Conservation (phyloP, 2,329 filamentous ascomycete genomes). For the Botrytis porri region DNA sequence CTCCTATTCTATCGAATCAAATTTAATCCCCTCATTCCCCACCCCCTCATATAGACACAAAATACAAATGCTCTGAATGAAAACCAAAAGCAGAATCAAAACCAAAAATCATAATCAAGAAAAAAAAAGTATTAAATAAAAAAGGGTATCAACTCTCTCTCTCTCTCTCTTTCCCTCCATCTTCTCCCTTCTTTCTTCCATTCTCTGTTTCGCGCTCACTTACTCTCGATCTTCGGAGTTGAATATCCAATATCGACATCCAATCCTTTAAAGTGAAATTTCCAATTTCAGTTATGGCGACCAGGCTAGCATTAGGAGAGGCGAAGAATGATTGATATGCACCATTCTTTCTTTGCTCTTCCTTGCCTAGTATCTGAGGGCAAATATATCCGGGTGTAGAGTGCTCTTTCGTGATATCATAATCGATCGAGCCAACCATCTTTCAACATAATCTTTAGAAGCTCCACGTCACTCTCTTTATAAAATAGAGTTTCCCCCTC, state of each 20-base stretch:
- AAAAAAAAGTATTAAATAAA: background rate
- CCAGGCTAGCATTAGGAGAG: background rate
- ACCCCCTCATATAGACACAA: background rate
- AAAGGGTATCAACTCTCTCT: constrained; percentile 3
- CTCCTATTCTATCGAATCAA: background rate
- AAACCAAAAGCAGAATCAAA: background rate
- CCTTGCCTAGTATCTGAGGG: background rate
- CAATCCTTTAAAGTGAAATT: background rate
- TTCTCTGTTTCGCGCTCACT: background rate
- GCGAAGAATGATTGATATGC: background rate
- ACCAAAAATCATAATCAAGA: background rate
- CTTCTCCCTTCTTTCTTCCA: too few species aligned
- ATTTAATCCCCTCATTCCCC: background rate
- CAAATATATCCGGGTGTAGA: background rate
- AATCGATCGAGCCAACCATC: background rate
- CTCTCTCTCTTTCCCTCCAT: background rate
- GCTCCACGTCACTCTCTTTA: background rate
- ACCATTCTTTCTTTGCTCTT: background rate
- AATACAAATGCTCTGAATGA: background rate
- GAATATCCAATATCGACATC: background rate
- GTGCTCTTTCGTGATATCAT: background rate
- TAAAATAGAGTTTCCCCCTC: background rate
- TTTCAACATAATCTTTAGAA: background rate
- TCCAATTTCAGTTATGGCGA: background rate
- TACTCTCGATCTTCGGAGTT: background rate